These are phyloP conservation scores for Metschnikowia cerradonensis DNA, from an alignment of 805 yeast species.

Conservation along the genomic window DNA sequence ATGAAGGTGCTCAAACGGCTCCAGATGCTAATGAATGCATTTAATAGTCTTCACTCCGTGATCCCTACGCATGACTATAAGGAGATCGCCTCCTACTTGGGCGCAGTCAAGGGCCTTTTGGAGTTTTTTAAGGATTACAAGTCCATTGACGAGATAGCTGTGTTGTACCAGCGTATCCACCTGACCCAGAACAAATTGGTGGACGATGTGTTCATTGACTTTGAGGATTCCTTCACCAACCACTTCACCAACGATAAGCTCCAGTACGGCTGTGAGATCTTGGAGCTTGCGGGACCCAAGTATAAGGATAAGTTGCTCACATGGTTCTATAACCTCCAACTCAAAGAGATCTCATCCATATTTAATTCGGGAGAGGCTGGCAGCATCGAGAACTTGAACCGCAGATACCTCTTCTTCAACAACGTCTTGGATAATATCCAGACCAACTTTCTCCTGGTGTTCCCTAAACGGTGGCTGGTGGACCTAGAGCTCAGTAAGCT, in stretches of 20 bases:
- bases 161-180: constrained; percentile 54
- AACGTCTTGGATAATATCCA: constrained; percentile 61
- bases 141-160: constrained; percentile 75
- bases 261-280: constrained; percentile 64
- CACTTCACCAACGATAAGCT: constrained; percentile 31
- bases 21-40: constrained; percentile 79
- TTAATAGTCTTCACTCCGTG: constrained; percentile 52
- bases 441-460: constrained; percentile 46
- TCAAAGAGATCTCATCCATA: constrained; percentile 71
- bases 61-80: constrained; percentile 45
- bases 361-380: constrained; percentile 93
- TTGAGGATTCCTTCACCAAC: constrained; percentile 44
- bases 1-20: constrained; percentile 84
- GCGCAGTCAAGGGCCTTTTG: constrained; percentile 71
- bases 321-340: constrained; percentile 68
- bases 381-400: constrained; percentile 75
- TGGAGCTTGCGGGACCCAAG: constrained; percentile 60
- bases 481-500: constrained; percentile 52
- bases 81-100: constrained; percentile 57
- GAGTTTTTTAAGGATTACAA: constrained; percentile 74
- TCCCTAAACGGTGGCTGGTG: constrained; percentile 73
- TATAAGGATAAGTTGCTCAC: constrained; percentile 55
- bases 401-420: constrained; percentile 80
- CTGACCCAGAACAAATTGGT: constrained; percentile 57
- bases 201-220: constrained; percentile 70